A percentile compares a stretch with the other conserved stretches of the same genome.
phyloP scores from a whole-genome alignment of 805 yeast species.

The Yamadazyma insecticola region DNA sequence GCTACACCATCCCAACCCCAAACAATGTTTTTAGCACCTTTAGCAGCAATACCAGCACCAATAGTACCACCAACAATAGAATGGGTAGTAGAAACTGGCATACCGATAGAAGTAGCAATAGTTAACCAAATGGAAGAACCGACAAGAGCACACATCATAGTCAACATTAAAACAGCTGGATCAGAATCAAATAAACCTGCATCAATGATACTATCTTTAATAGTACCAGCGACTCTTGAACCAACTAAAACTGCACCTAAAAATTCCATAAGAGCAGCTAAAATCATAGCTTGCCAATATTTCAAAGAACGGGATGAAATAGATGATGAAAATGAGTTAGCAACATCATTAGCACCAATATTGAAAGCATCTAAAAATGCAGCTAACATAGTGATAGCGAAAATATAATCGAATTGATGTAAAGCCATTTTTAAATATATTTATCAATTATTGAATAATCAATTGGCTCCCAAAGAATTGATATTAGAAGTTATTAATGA shows the following conservation, averaged over 20 bases:
- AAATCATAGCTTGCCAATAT: conserved; percentile 72
- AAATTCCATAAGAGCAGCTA: conserved; percentile 69
- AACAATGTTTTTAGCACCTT: conserved; percentile 51
- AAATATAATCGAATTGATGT: conserved; percentile 62
- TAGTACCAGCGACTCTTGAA: conserved; percentile 69
- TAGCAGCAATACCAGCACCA: conserved; percentile 72
- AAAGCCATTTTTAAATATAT: conserved; percentile 30
- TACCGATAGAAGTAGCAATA: conserved; percentile 59
- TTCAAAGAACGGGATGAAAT: conserved; percentile 65
- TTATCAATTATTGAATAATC: too few species aligned
- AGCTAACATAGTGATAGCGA: conserved; percentile 64
- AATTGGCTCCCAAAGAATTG: too few species aligned
- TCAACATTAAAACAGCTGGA: conserved; percentile 70
- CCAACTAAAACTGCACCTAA: conserved; percentile 74
- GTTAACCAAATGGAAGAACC: conserved; percentile 72
- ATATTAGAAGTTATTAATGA: too few species aligned
- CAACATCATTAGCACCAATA: conserved; percentile 79
- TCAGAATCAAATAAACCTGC: conserved; percentile 42
- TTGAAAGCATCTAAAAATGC: conserved; percentile 77
- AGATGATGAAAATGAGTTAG: conserved; percentile 75
- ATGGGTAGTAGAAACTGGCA: conserved; percentile 82
- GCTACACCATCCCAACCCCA: conserved; percentile 80
- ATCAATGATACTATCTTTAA: conserved; percentile 60
- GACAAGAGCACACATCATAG: conserved; percentile 70
- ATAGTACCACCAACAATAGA: conserved; percentile 73